Conservation (phyloP, 805 yeast species). For the Hanseniaspora thailandica region DNA sequence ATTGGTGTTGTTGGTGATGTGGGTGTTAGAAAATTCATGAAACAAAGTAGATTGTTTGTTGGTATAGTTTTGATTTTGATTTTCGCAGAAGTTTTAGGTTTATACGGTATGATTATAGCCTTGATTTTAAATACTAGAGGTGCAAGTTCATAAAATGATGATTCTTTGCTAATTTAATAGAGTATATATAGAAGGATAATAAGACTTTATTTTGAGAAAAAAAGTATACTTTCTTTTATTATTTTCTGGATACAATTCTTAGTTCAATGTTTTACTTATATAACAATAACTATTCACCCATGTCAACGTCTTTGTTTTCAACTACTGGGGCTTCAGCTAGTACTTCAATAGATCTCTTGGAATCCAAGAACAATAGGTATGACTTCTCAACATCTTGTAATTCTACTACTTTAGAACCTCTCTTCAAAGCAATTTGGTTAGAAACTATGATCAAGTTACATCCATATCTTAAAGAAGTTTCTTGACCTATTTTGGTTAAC, state of each 20-base stretch:
- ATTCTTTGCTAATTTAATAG: not conserved
- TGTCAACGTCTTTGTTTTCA: conserved; percentile 61
- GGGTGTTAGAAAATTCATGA: conserved; percentile 80
- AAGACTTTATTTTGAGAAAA: not conserved
- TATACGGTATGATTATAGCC: conserved; percentile 91
- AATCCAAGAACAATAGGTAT: conserved; percentile 76
- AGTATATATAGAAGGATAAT: not conserved
- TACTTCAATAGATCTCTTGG: conserved; percentile 77
- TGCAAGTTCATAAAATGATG: conserved; percentile 33
- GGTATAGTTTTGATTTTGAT: conserved; percentile 81
- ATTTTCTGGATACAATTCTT: not conserved
- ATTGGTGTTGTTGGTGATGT: conserved; percentile 91
- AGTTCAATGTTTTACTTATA: conserved; percentile 14
- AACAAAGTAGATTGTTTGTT: conserved; percentile 77
- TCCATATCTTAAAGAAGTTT: conserved; percentile 85
- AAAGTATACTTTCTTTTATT: not conserved
- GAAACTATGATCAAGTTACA: conserved; percentile 84
- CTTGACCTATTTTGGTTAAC: conserved; percentile 79
- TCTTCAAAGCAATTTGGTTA: conserved; percentile 70
- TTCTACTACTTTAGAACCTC: conserved; percentile 57
- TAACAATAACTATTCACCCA: conserved; percentile 30
- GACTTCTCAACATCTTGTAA: conserved; percentile 77
- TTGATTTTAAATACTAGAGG: conserved; percentile 85
- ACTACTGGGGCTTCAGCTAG: conserved; percentile 56
- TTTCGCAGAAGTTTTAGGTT: conserved; percentile 82